Evolutionary conservation across 2,329 filamentous ascomycete genomes (phyloP), one percentile per base, ranked within the genome.

Genomic region (Xylariaceae sp.): DNA sequence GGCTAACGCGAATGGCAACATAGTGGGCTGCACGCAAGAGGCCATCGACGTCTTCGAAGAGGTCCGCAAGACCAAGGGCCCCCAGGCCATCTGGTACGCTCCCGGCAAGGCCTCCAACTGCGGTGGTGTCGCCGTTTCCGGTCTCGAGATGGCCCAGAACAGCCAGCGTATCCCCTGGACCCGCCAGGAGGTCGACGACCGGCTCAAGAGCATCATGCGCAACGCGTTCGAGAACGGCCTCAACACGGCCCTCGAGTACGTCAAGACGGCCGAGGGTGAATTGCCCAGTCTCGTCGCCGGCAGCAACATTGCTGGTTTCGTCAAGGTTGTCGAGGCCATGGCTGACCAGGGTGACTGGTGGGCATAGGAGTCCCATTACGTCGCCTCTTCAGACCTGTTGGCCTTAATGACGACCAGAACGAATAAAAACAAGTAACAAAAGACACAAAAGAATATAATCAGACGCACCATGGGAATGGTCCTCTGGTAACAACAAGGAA

Each of bases 101-200:
- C 93, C 93, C 54, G 93, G 91, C 69, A 97, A 97, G 85, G 94
- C 94, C 37, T 90, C 93, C 79, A 97, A 97, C 81, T 92, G 91
- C 68, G 94, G 94, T 76, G 94, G 94, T 82, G 94, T 97, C 59
- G 94, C 94, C 59, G 94, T 99, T 47, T 96, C 92, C 2, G 94
- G 94, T 69, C 86, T 99, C 50, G 94, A 99, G 84, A 99, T 99
- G 94, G 92, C 93, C 6, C 94, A 99, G 85, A 97, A 99, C 85
- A 93, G 88, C 66, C 79, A 75, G 76, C 88, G 93, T 62, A 81
- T 97, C 66, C 83, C 79, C 72, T 99, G 94, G 94, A 89, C 90
- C 34, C 72, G 81, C 51, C 89, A 96, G 81, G 89, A 96, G 80
- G 94, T 97, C 66, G 93, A 97, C 77, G 79, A 82, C 68, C 91